Evolutionary conservation across 2,329 filamentous ascomycete genomes (phyloP).

Genomic region (Exophiala dermatitidis): DNA sequence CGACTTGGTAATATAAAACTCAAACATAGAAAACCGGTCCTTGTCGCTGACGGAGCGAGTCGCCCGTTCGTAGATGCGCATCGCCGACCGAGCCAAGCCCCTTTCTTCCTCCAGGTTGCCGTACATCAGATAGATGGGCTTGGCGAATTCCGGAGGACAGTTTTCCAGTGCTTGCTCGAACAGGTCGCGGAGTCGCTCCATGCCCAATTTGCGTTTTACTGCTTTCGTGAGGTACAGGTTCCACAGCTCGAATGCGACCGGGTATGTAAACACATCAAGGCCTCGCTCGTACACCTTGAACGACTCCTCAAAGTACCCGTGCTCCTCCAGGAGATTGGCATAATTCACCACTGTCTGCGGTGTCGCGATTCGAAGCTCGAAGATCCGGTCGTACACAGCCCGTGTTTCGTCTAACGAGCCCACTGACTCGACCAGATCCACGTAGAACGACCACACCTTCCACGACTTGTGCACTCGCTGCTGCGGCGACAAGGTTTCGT

Average conservation of each 20-base stretch:
- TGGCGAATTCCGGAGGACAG: slow-evolving; percentile 91
- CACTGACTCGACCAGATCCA: slow-evolving; percentile 93
- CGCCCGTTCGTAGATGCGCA: slow-evolving; percentile 97
- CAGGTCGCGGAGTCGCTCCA: slow-evolving; percentile 85
- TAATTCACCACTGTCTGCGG: slow-evolving; percentile 99
- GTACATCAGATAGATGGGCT: slow-evolving; percentile 96
- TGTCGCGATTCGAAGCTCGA: slow-evolving; percentile 94
- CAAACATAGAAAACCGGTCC: slow-evolving; percentile 94
- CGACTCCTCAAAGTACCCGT: slow-evolving; percentile 91
- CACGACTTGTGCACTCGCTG: slow-evolving; percentile 98
- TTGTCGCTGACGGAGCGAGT: slow-evolving; percentile 92
- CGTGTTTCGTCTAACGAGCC: slow-evolving; percentile 83
- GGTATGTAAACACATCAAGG: slow-evolving; percentile 95
- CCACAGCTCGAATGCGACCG: slow-evolving; percentile 97
- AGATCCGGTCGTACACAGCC: slow-evolving; percentile 94
- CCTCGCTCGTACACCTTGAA: slow-evolving; percentile 98
- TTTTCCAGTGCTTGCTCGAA: slow-evolving; percentile 96
- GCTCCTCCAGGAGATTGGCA: slow-evolving; percentile 87
- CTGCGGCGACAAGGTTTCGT: slow-evolving; percentile 86
- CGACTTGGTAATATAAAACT: slow-evolving; percentile 98
- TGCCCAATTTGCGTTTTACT: slow-evolving; percentile 89
- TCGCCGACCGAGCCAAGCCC: slow-evolving; percentile 87
- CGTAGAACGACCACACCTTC: slow-evolving; percentile 99
- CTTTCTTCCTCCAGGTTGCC: slow-evolving; percentile 94
- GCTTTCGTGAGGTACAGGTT: slow-evolving; percentile 97